These are phyloP conservation scores for Metschnikowia gruessii DNA, from an alignment of 805 yeast genomes.

Conservation along the genomic window DNA sequence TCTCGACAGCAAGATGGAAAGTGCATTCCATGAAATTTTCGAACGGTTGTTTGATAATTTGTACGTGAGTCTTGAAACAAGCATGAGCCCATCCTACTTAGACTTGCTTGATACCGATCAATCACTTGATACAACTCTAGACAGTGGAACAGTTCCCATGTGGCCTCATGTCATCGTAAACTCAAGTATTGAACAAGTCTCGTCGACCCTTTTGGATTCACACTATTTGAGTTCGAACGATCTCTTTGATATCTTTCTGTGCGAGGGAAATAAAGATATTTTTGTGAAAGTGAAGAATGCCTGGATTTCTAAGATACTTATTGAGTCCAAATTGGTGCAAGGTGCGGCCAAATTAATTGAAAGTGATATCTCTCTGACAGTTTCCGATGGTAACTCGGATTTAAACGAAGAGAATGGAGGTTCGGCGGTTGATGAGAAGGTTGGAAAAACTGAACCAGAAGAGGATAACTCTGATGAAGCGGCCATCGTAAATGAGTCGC, in stretches of 20 bases:
- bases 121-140: constrained; percentile 1
- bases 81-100: background rate
- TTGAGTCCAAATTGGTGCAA: background rate
- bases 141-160: constrained; percentile 13
- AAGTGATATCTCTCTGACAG: background rate
- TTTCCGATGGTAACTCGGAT: background rate
- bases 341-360: background rate
- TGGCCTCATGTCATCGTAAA: constrained; percentile 15
- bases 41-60: background rate
- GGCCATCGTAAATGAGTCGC: background rate
- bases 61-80: background rate
- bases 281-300: constrained; percentile 31
- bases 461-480: background rate
- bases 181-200: constrained; percentile 12
- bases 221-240: constrained; percentile 10
- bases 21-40: background rate
- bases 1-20: background rate
- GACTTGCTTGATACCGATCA: background rate
- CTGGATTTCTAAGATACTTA: constrained; percentile 24
- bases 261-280: constrained; percentile 13
- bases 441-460: no score
- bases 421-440: background rate
- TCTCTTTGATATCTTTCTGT: constrained; percentile 24
- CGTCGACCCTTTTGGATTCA: constrained; percentile 11
- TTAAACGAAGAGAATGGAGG: background rate